Base-by-base conservation (phyloP, 129 eudicot genomes). In the Cynara cardunculus region DNA sequence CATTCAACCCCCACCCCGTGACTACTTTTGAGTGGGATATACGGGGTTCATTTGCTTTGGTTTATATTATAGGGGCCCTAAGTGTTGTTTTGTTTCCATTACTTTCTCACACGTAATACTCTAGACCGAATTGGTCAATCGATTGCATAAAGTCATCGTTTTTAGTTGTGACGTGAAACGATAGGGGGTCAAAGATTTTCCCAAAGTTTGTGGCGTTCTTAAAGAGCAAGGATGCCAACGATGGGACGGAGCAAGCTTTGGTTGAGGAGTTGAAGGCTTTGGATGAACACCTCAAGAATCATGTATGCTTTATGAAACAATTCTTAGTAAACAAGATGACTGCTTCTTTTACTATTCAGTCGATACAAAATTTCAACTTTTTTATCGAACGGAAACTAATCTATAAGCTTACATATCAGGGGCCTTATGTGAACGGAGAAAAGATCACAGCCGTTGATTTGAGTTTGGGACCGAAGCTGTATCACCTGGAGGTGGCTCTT, bases 391-490 rank as follows among this genome's bases (percentile, higher is more conserved):
- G 80, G 18, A 27, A 26, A 1, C 24, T 80, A 32, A 80, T 79
- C 71, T 35, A 14, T 35, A 59, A 4, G 34, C 32, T 32, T 24
- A 53, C 27, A 37, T 56, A 56, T 13, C 72, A 91, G 97, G 97
- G 95, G 62, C 93, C 95, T 37, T 91, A 87, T 74, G 74, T 91
- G 32, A 84, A 81, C 62, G 97, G 98, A 56, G 95, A 87, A 24
- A 89, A 85, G 56, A 75, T 94, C 61, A 73, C 88, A 73, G 92
- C 97, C 37, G 92, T 89, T 82, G 98, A 94, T 85, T 83, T 94
- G 89, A 81, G 87, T 76, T 84, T 94, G 91, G 98, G 92, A 25
- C 97, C 97, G 9, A 94, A 89, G 87, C 85, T 94, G 3, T 88
- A 77, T 88, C 98, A 91, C 68, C 88, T 91, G 77, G 88, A 87